Base-by-base conservation (phyloP, 192 early-diverging fungal genomes). In the Mortierella alpina region DNA sequence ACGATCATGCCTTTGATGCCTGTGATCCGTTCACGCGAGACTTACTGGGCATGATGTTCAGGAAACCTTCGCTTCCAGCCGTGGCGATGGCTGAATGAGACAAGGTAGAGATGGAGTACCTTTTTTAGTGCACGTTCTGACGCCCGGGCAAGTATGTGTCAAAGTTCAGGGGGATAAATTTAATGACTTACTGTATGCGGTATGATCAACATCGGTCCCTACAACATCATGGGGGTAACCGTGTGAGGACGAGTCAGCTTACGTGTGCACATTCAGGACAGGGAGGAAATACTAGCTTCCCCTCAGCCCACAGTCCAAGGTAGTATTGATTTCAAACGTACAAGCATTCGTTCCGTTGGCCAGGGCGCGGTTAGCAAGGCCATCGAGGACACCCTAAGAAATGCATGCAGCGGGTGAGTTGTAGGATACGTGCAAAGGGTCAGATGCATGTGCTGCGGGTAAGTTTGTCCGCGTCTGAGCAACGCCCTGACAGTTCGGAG, bases 321-420 rank as follows among this genome's bases (percentile, higher is more conserved):
- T 31, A 31, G 31, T 3, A 31, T 31, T 31, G 31, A 3, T 31
- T 31, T 31, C 3, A 31, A n/a, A 20, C 75, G 47, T 67, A 79
- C 89, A 90, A 17, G 89, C 89, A 68, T 90, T 90, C 17, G 89
- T 90, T 42, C 89, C 88, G 78, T 89, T 84, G 4, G 89, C 86
- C 44, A 89, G 72, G 41, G 89, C 84, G 18, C 86, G 83, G 75
- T 90, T 90, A 15, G 89, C 89, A 47, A 90, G 75, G 17, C 84
- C 82, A 64, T 90, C 89, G n/a, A 90, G 73, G n/a, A 90, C 89
- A 52, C 89, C 89, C 86, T 89, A 64, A 40, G 22, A 40, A 46
- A 40, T 53, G 23, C 42, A 7, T 23, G 8, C 46, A 18, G 14
- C 6, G 51, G 49, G 48, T 31, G 5, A n/a, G 22, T 50, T 13